phyloP scores from a whole-genome alignment of 1,284 basidiomycete species.

The Sutorius eximius region DNA sequence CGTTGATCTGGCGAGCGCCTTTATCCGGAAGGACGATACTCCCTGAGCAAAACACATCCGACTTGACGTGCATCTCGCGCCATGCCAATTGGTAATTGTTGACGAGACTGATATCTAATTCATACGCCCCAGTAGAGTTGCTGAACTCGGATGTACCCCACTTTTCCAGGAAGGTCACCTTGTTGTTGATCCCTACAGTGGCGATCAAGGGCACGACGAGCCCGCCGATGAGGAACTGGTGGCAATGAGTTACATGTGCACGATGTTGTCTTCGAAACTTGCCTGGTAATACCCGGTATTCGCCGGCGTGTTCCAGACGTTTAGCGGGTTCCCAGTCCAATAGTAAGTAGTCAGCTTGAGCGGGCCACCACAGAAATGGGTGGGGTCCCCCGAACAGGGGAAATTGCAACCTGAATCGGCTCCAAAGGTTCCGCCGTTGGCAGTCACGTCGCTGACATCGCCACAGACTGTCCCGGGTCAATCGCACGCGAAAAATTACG shows the following conservation, averaged over 20 bases:
- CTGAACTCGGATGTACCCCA: slow-evolving; percentile 48
- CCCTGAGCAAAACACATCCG: slow-evolving; percentile 77
- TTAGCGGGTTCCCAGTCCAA: slow-evolving; percentile 54
- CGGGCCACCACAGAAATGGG: slow-evolving; percentile 62
- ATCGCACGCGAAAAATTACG: neutral
- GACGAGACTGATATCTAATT: slow-evolving; percentile 62
- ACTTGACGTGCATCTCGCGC: slow-evolving; percentile 71
- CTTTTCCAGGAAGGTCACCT: slow-evolving; percentile 77
- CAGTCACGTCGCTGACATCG: slow-evolving; percentile 53
- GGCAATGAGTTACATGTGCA: neutral
- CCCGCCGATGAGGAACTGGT: slow-evolving; percentile 59
- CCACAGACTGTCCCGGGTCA: slow-evolving; percentile 51
- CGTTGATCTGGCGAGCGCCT: slow-evolving; percentile 63
- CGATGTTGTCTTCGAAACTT: slow-evolving; percentile 17
- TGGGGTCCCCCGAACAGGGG: slow-evolving; percentile 66
- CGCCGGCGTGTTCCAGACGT: slow-evolving; percentile 61
- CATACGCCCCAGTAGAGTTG: slow-evolving; percentile 76
- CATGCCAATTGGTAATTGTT: slow-evolving; percentile 57
- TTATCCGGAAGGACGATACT: slow-evolving; percentile 72
- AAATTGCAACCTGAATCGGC: slow-evolving; percentile 53
- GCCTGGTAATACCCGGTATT: slow-evolving; percentile 70
- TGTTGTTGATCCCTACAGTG: slow-evolving; percentile 74
- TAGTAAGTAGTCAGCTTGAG: slow-evolving; percentile 53
- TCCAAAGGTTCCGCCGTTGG: slow-evolving; percentile 42
- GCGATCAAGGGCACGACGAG: slow-evolving; percentile 70